Evolutionary conservation across 1,139 yeast genomes (phyloP), one percentile per base, ranked within the genome.

Genomic region (Suzukiozyma palmioleophila): DNA sequence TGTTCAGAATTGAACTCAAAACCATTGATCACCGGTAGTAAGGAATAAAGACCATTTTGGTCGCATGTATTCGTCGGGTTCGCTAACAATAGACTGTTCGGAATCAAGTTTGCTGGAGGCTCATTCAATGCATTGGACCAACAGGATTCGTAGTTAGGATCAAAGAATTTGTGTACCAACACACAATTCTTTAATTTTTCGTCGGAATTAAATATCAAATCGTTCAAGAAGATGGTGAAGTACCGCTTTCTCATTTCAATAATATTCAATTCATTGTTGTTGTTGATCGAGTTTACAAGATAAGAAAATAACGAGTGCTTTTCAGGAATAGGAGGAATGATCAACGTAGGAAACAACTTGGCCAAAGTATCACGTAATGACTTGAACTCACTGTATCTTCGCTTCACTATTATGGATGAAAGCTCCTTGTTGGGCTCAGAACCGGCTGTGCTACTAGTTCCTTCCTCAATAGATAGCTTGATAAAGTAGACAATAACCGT

Each of bases 281-380:
- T 63, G 44, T 69, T 66, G 39, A 71, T 53, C 26, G 75, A 62
- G 40, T 67, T 69, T 40, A 70, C 53, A 37, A 72, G 54, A 43
- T 66, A 69, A 33, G 69, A 61, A 39, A 71, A 53, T 7, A 77
- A 47, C 1, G 81, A 69, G 48, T 77, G 83, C 46, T 77, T 77
- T 46, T 75, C 81, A 0, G 83, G 83, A 12, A 77, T 71, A 2
- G 81, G 80, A 2, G 83, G 81, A 9, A 77, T 61, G 12, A 77
- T 63, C 30, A 69, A 54, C 1, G 79, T 73, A 3, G 81, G 82
- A 46, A 64, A 75, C 34, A 76, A 56, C 48, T 64, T 64, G 34
- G 66, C 54, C 30, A 77, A 52, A 44, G 62, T 65, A 38, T 68
- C 71, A 34, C 82, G 57, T 8, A 77, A 59, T 9, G 79, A 74